A percentile compares a stretch with the other conserved stretches of the same genome.
Evolutionary conservation across 2,329 filamentous ascomycete genomes (phyloP).

Genomic region (Penicillium sp.): DNA sequence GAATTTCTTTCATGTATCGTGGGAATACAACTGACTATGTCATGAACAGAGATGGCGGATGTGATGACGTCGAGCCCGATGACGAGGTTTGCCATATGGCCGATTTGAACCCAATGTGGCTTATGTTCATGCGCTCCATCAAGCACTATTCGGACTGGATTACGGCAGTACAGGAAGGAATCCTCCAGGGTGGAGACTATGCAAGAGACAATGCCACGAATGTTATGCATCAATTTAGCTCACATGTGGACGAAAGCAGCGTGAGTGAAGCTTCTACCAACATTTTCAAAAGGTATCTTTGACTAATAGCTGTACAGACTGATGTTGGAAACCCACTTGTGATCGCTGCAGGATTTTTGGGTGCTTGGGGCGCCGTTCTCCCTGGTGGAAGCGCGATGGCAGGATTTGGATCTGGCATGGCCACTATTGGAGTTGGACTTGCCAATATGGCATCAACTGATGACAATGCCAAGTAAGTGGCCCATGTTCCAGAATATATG

Average conservation of each 20-base stretch:
- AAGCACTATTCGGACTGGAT: not conserved
- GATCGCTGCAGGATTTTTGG: not conserved
- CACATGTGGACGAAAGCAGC: not conserved
- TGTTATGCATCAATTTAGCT: not conserved
- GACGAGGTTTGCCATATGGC: not conserved
- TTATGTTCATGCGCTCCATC: not conserved
- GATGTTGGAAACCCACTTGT: not conserved
- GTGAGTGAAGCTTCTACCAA: not conserved
- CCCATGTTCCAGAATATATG: not conserved
- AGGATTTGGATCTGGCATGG: not conserved
- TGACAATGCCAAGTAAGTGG: not conserved
- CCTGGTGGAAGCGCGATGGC: not conserved
- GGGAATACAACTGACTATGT: too few species aligned
- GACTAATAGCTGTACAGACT: not conserved
- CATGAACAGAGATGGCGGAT: too few species aligned
- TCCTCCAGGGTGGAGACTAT: not conserved
- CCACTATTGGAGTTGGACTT: not conserved
- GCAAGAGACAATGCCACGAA: not conserved
- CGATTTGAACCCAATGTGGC: not conserved
- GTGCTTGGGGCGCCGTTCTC: not conserved
- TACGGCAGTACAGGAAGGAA: not conserved
- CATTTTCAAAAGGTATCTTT: not conserved
- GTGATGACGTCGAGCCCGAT: too few species aligned
- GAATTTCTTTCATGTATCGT: too few species aligned
- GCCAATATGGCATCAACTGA: not conserved